Evolutionary conservation across 176 grass and related monocot genomes (phyloP).

Genomic region (Guadua angustifolia): DNA sequence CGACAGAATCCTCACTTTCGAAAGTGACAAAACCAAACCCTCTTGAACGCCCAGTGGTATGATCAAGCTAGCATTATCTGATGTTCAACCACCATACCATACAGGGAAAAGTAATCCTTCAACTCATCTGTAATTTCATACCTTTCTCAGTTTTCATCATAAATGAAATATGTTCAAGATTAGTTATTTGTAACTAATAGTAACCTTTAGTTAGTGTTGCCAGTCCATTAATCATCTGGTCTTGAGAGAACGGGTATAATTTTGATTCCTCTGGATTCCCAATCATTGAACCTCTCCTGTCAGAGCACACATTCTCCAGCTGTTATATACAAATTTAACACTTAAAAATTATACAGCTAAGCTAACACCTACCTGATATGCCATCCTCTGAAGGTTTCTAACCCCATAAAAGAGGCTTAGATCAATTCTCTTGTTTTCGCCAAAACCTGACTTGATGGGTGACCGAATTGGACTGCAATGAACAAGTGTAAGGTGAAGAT

Average conservation of each 20-base stretch:
- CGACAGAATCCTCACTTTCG: slow-evolving; percentile 87
- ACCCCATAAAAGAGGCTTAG: slow-evolving; percentile 83
- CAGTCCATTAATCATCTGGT: slow-evolving; percentile 69
- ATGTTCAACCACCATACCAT: slow-evolving; percentile 84
- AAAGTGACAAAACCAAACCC: slow-evolving; percentile 99
- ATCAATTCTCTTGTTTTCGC: slow-evolving; percentile 48
- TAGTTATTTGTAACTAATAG: slow-evolving; percentile 3
- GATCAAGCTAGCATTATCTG: slow-evolving; percentile 95
- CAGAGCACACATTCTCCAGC: not conserved
- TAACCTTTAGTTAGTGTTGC: slow-evolving; percentile 81
- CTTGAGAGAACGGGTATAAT: slow-evolving; percentile 80
- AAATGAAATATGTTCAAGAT: not conserved
- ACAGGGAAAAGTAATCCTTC: slow-evolving; percentile 83
- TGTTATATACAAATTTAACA: not conserved
- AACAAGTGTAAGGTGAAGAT: slow-evolving; percentile 1
- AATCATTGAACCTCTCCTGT: slow-evolving; percentile 74
- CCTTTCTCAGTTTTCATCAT: slow-evolving; percentile 38
- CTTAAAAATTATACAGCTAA: not conserved
- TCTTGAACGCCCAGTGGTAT: slow-evolving; percentile 88
- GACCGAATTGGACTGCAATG: slow-evolving; percentile 68
- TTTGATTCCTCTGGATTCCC: slow-evolving; percentile 76
- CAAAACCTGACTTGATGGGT: slow-evolving; percentile 73
- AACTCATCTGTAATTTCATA: slow-evolving; percentile 80
- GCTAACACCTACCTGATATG: slow-evolving; percentile 66
- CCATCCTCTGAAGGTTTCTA: slow-evolving; percentile 86